These are phyloP conservation scores for Porphyrellus cyaneotinctus DNA, from an alignment of 768 basidiomycete species.

Conservation along the genomic window DNA sequence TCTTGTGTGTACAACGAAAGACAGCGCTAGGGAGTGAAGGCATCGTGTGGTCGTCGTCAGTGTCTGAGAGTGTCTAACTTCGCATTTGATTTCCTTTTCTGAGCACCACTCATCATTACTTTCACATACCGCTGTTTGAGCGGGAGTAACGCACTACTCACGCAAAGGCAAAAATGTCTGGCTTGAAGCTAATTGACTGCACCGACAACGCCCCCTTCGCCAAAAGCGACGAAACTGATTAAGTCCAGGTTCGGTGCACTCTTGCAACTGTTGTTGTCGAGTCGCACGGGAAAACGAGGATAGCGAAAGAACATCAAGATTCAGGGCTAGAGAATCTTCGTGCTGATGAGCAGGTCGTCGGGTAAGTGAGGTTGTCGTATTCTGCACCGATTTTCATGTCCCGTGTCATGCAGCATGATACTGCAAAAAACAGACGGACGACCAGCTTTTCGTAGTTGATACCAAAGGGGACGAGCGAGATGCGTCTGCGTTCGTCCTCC, in stretches of 20 bases:
- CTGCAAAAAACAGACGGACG: constrained; percentile 65
- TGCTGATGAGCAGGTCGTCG: constrained; percentile 75
- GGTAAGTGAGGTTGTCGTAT: constrained; percentile 44
- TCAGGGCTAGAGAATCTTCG: constrained; percentile 70
- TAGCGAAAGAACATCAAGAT: constrained; percentile 95
- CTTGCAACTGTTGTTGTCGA: constrained; percentile 49
- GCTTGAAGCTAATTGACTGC: constrained; percentile 7
- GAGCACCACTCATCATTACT: too few relatives aligned
- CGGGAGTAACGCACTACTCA: too few relatives aligned
- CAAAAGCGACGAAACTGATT: constrained; percentile 1
- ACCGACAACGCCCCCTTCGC: constrained; percentile 1
- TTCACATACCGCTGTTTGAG: too few relatives aligned
- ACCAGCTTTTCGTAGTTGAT: constrained; percentile 79
- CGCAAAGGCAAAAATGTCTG: background rate
- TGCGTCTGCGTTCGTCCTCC: too few relatives aligned
- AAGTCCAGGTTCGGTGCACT: constrained; percentile 24
- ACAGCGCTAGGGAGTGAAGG: constrained; percentile 75
- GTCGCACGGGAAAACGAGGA: constrained; percentile 86
- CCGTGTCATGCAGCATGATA: constrained; percentile 42
- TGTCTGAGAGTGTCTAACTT: too few relatives aligned
- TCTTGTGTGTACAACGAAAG: constrained; percentile 76
- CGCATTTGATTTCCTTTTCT: too few relatives aligned
- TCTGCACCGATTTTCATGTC: background rate
- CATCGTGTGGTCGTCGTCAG: too few relatives aligned
- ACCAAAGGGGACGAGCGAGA: constrained; percentile 72